phyloP scores from a whole-genome alignment of 495 filamentous ascomycete genomes.

The Penicillium goetzii region DNA sequence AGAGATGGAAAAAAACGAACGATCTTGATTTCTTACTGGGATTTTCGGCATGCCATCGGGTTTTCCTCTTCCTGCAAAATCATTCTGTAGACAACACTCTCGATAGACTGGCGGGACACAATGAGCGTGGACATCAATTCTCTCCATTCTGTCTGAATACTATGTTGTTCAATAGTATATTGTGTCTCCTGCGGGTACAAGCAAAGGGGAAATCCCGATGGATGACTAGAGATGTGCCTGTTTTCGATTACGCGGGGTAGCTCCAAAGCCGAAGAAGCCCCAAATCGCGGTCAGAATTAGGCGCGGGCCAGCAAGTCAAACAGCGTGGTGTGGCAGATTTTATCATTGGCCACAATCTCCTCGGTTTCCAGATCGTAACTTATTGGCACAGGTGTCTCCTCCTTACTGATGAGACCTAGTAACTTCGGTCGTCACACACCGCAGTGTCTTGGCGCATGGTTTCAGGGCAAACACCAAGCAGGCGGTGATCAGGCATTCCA shows the following conservation, averaged over 20 bases:
- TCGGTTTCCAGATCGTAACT: neutral
- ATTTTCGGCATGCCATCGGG: constrained; percentile 55
- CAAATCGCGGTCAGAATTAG: neutral
- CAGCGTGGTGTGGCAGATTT: neutral
- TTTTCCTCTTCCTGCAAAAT: constrained; percentile 36
- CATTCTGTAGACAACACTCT: constrained; percentile 35
- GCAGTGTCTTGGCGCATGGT: constrained; percentile 6
- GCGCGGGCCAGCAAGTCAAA: neutral
- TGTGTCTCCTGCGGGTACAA: neutral
- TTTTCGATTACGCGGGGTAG: neutral
- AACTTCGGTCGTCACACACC: neutral
- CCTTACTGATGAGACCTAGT: neutral
- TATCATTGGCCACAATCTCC: neutral
- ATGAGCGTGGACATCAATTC: constrained; percentile 45
- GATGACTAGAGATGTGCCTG: neutral
- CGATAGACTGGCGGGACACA: constrained; percentile 41
- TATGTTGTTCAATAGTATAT: neutral
- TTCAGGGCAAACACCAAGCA: neutral
- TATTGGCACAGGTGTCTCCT: neutral
- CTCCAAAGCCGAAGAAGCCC: neutral
- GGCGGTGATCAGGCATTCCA: neutral
- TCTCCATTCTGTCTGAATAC: constrained; percentile 20
- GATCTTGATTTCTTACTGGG: constrained; percentile 29
- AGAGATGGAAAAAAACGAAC: neutral
- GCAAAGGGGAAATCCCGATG: neutral